A percentile compares a stretch with the other conserved stretches of the same genome.
Conservation (phyloP, 2,329 filamentous ascomycete genomes). For the Ceratocystis cubensis region DNA sequence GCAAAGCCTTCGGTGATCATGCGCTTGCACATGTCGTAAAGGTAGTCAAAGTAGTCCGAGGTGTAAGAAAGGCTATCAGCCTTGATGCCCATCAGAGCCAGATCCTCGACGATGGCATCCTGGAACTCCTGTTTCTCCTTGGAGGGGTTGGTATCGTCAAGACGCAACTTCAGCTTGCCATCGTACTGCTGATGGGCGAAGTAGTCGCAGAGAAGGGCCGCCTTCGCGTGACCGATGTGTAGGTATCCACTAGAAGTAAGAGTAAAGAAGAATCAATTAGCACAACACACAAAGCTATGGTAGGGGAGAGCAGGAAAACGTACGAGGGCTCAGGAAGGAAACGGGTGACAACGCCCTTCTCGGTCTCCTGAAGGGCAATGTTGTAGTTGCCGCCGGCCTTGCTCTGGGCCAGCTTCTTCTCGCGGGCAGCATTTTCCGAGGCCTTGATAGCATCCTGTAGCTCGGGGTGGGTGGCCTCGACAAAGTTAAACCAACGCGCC, state of each 20-base stretch:
- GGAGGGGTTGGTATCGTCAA: slow-evolving; percentile 93
- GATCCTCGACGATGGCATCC: slow-evolving; percentile 84
- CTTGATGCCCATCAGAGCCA: slow-evolving; percentile 81
- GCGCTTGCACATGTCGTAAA: slow-evolving; percentile 73
- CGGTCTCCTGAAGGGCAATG: slow-evolving; percentile 70
- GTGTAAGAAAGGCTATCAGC: slow-evolving; percentile 81
- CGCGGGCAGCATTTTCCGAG: slow-evolving; percentile 54
- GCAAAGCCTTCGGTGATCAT: slow-evolving; percentile 80
- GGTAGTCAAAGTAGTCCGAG: slow-evolving; percentile 86
- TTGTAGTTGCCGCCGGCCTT: slow-evolving; percentile 81
- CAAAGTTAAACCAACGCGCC: slow-evolving; percentile 73
- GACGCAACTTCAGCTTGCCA: slow-evolving; percentile 78
- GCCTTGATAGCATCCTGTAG: slow-evolving; percentile 57
- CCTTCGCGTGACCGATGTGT: slow-evolving; percentile 93
- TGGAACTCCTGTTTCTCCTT: slow-evolving; percentile 97
- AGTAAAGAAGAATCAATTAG: not conserved
- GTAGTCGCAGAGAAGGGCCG: slow-evolving; percentile 86
- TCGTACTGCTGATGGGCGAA: slow-evolving; percentile 90
- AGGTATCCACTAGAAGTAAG: slow-evolving; percentile 53
- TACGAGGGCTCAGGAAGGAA: slow-evolving; percentile 90
- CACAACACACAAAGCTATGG: not conserved
- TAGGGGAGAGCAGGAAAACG: slow-evolving; percentile 26
- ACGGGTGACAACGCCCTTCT: slow-evolving; percentile 78
- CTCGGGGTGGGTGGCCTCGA: slow-evolving; percentile 72
- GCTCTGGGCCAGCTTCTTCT: slow-evolving; percentile 54